Conservation (phyloP, 331 rosid genomes). For the Erythrophleum ivorense region DNA sequence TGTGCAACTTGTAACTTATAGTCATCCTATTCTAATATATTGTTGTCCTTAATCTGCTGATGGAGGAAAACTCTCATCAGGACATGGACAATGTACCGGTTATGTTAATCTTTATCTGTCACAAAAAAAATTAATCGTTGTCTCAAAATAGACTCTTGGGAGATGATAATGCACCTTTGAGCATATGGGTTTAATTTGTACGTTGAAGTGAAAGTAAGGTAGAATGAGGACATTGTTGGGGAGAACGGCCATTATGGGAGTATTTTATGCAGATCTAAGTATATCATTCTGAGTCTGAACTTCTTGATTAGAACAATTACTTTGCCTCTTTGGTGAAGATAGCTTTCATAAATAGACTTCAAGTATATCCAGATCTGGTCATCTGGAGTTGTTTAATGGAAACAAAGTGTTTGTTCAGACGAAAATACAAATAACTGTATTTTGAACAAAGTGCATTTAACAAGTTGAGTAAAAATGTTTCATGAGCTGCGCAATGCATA, state of each 20-base stretch:
- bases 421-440: neutral
- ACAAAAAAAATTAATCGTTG: neutral
- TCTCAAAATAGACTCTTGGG: neutral
- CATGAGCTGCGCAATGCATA: neutral
- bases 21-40: neutral
- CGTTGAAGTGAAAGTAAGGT: neutral
- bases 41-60: neutral
- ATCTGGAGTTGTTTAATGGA: neutral
- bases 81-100: neutral
- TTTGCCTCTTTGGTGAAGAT: conserved; percentile 17
- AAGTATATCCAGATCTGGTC: conserved; percentile 2
- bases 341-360: neutral
- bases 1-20: neutral
- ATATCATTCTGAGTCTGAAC: neutral
- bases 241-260: neutral
- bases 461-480: neutral
- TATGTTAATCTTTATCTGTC: neutral
- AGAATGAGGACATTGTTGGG: neutral
- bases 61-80: neutral
- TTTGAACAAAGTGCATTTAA: neutral
- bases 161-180: neutral
- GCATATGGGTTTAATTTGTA: neutral
- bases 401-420: neutral
- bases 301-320: neutral
- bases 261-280: neutral